phyloP scores from a whole-genome alignment of 2,329 filamentous ascomycete genomes.

The Gnomoniopsis smithogilvyi region DNA sequence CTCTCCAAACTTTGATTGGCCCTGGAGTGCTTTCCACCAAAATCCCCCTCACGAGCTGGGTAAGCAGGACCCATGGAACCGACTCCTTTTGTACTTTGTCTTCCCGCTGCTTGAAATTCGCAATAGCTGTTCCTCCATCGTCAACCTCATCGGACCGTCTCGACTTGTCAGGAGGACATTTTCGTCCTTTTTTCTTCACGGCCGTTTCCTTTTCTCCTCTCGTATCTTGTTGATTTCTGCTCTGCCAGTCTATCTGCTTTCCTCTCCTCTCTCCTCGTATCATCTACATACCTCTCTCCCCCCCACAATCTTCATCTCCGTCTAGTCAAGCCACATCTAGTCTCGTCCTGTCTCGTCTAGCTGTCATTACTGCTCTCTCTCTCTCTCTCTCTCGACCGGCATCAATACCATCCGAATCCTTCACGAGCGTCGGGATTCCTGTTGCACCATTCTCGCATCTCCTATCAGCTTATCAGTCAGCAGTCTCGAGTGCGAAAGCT shows the following conservation, averaged over 20 bases:
- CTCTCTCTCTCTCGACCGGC: constrained; percentile 7
- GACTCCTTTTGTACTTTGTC: constrained; percentile 5
- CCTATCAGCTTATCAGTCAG: constrained; percentile 14
- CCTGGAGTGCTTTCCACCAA: background rate
- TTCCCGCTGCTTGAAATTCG: background rate
- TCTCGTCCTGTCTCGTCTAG: constrained; percentile 13
- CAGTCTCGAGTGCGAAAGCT: constrained; percentile 15
- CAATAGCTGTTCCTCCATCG: constrained; percentile 24
- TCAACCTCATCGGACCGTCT: constrained; percentile 34
- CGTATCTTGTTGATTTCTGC: constrained; percentile 31
- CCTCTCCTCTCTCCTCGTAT: constrained; percentile 12
- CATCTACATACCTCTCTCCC: constrained; percentile 21
- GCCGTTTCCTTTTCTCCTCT: constrained; percentile 38
- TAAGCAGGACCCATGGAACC: background rate
- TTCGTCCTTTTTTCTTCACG: constrained; percentile 35
- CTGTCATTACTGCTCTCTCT: constrained; percentile 14
- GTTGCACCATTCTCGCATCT: constrained; percentile 18
- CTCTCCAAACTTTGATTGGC: background rate
- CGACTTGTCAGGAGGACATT: constrained; percentile 35
- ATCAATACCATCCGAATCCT: constrained; percentile 21
- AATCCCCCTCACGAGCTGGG: background rate
- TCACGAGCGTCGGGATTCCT: constrained; percentile 19
- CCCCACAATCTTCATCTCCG: constrained; percentile 22
- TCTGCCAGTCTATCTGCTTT: constrained; percentile 22
- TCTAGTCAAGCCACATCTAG: constrained; percentile 5